Evolutionary conservation across 495 filamentous ascomycete genomes (phyloP).

Genomic region (Echria macrotheca): DNA sequence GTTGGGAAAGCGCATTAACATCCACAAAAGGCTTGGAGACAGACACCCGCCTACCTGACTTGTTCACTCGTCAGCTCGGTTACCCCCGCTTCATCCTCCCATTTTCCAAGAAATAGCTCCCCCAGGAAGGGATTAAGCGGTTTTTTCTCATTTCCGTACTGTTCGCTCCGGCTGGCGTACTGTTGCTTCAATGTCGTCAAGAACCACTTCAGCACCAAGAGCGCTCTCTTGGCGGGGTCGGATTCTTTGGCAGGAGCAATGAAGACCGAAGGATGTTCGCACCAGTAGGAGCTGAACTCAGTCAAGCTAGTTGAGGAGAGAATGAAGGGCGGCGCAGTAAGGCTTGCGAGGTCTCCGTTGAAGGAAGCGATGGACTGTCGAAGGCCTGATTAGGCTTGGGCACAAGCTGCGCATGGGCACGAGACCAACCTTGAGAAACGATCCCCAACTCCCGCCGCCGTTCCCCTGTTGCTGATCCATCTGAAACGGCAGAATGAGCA

Average conservation of each 20-base stretch:
- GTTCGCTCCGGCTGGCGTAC: conserved; percentile 85
- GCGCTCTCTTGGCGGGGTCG: conserved; percentile 75
- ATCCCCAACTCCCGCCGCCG: conserved; percentile 40
- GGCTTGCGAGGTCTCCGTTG: conserved; percentile 87
- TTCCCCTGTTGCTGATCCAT: conserved; percentile 29
- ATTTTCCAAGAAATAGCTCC: conserved; percentile 84
- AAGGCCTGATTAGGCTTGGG: too few species aligned
- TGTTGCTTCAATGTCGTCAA: conserved; percentile 92
- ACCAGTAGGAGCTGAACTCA: conserved; percentile 97
- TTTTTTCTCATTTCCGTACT: conserved; percentile 94
- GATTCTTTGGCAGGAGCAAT: conserved; percentile 76
- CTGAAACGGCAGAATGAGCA: too few species aligned
- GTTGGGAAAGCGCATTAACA: background rate
- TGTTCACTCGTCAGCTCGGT: conserved; percentile 60
- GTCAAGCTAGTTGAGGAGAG: conserved; percentile 84
- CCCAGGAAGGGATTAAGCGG: conserved; percentile 89
- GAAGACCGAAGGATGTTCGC: conserved; percentile 84
- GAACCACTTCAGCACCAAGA: conserved; percentile 95
- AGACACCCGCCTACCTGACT: conserved; percentile 49
- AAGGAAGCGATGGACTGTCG: conserved; percentile 86
- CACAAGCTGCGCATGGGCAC: too few species aligned
- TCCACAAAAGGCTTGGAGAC: conserved; percentile 34
- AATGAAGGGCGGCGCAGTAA: conserved; percentile 96
- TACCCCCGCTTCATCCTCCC: conserved; percentile 70
- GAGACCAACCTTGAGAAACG: conserved; percentile 47